These are phyloP conservation scores for Isoetes taiwanensis DNA, from an alignment of 75 land plant genomes.

Conservation along the genomic window DNA sequence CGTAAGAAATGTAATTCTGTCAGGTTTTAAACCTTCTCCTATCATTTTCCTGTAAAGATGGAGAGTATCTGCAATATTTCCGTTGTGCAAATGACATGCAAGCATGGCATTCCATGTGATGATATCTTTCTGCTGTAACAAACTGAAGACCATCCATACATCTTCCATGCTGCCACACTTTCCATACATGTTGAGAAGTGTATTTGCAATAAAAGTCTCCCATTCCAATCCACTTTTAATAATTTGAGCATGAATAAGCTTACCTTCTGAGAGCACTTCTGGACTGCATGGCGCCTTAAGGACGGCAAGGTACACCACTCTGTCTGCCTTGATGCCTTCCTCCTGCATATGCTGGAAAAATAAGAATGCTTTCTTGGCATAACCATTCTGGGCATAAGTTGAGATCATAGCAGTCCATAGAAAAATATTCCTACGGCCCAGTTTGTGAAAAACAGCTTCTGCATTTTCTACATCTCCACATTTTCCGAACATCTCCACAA, in stretches of 20 bases:
- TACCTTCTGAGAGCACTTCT: too few relatives aligned
- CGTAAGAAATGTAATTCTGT: too few relatives aligned
- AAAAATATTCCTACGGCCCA: background rate
- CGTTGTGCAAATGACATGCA: slow-evolving; percentile 45
- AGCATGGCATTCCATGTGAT: slow-evolving; percentile 65
- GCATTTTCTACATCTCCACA: background rate
- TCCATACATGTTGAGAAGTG: slow-evolving; percentile 52
- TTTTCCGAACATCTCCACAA: background rate
- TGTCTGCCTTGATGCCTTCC: too few relatives aligned
- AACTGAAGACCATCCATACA: slow-evolving; percentile 31
- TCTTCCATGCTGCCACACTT: slow-evolving; percentile 46
- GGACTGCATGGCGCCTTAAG: too few relatives aligned
- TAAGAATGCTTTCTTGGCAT: background rate
- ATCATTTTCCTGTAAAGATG: slow-evolving; percentile 35
- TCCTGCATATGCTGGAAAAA: background rate
- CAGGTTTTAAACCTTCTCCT: slow-evolving; percentile 22
- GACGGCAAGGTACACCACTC: too few relatives aligned
- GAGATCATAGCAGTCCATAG: background rate
- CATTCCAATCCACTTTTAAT: slow-evolving; percentile 35
- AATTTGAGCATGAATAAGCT: slow-evolving; percentile 37
- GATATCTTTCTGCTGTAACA: slow-evolving; percentile 27
- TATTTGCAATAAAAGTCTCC: slow-evolving; percentile 38
- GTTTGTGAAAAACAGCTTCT: background rate
- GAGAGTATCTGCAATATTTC: slow-evolving; percentile 25
- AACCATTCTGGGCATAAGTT: background rate